Evolutionary conservation across 1,139 yeast genomes (phyloP).

Genomic region (Candida pseudoviswanathii): DNA sequence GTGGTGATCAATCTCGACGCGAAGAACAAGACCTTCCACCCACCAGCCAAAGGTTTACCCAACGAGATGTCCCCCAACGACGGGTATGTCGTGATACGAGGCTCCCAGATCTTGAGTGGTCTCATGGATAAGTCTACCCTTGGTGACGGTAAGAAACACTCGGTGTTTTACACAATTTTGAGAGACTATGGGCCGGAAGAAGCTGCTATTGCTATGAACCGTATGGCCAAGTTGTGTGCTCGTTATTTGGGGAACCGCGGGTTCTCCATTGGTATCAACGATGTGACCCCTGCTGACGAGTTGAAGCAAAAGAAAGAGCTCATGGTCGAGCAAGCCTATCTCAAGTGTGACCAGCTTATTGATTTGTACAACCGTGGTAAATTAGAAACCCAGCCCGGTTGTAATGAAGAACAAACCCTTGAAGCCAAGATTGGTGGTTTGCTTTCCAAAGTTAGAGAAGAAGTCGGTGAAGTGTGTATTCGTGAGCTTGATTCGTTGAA

Average conservation of each 20-base stretch:
- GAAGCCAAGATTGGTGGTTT: conserved; percentile 98
- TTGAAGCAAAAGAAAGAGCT: conserved; percentile 79
- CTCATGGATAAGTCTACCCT: conserved; percentile 95
- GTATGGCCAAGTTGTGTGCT: conserved; percentile 98
- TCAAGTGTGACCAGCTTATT: conserved; percentile 90
- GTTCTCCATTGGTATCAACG: conserved; percentile 95
- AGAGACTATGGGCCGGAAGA: conserved; percentile 95
- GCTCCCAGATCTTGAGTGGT: conserved; percentile 87
- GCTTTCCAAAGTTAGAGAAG: conserved; percentile 95
- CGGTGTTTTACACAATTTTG: conserved; percentile 91
- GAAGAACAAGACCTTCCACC: conserved; percentile 84
- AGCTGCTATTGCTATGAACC: conserved; percentile 95
- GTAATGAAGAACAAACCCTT: conserved; percentile 96
- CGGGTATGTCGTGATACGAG: conserved; percentile 88
- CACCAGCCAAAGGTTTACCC: conserved; percentile 66
- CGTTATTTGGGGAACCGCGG: conserved; percentile 93
- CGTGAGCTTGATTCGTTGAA: conserved; percentile 85
- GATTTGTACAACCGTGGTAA: conserved; percentile 79
- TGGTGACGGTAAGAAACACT: conserved; percentile 98
- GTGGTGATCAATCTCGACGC: conserved; percentile 93
- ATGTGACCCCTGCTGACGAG: conserved; percentile 90
- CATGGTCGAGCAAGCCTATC: conserved; percentile 89
- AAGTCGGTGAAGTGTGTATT: conserved; percentile 97
- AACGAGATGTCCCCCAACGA: conserved; percentile 98
- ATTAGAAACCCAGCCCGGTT: conserved; percentile 97